Evolutionary conservation across 306 rosid species (phyloP).

Genomic region (Urtica urens): DNA sequence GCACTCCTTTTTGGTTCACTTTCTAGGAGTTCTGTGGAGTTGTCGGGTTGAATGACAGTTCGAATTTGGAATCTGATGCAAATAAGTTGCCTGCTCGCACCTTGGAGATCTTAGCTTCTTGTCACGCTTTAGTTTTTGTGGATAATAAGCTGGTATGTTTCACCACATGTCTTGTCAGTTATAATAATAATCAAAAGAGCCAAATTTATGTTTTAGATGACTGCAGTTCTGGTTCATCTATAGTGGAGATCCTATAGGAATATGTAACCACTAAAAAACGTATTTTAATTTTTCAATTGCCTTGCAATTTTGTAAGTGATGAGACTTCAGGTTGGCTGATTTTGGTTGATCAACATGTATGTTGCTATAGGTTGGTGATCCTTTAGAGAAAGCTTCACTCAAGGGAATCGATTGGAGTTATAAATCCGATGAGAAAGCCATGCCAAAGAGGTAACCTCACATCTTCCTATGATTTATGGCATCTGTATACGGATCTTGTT

Average conservation of each 20-base stretch:
- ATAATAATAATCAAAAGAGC: no score
- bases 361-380: constrained; percentile 86
- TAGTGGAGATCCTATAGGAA: no score
- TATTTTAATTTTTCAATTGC: no score
- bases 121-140: constrained; percentile 95
- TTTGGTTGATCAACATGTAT: no score
- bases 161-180: background rate
- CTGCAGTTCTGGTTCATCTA: no score
- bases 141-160: constrained; percentile 87
- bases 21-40: constrained; percentile 87
- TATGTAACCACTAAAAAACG: no score
- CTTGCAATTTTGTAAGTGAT: no score
- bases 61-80: constrained; percentile 66
- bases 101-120: constrained; percentile 87
- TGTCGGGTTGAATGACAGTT: constrained; percentile 46
- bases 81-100: constrained; percentile 56
- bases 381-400: constrained; percentile 97
- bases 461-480: background rate
- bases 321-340: no score
- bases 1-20: constrained; percentile 7
- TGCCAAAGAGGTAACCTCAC: constrained; percentile 61
- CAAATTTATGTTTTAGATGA: no score
- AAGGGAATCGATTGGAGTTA: constrained; percentile 94
- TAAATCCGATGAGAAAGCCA: constrained; percentile 92
- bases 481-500: background rate